These are phyloP conservation scores for Candida adriatica DNA, from an alignment of 805 yeast genomes.

Conservation along the genomic window DNA sequence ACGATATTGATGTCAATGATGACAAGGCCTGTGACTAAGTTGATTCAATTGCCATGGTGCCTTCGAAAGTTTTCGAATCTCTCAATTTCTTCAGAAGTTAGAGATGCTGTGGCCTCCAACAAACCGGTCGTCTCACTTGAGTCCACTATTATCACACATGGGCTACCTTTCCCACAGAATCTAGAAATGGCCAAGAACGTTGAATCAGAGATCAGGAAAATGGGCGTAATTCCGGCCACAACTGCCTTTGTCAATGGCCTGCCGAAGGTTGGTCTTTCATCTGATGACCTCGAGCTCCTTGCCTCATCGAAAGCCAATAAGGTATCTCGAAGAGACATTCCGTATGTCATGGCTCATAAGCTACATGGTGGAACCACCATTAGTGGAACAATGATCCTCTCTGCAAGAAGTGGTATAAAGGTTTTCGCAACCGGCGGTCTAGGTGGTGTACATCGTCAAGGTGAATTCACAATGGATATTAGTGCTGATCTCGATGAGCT, in stretches of 20 bases:
- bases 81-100: conserved; percentile 40
- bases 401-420: conserved; percentile 66
- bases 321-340: conserved; percentile 76
- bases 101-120: conserved; percentile 49
- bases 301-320: conserved; percentile 40
- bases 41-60: neutral
- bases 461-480: conserved; percentile 67
- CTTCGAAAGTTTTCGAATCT: conserved; percentile 10
- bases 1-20: no score
- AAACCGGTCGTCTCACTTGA: conserved; percentile 78
- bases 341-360: conserved; percentile 55
- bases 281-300: conserved; percentile 41
- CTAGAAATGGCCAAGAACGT: conserved; percentile 64
- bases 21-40: no score
- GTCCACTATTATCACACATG: conserved; percentile 85
- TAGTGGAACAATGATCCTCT: conserved; percentile 80
- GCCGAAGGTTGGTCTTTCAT: conserved; percentile 61
- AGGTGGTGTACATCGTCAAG: conserved; percentile 86
- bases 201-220: conserved; percentile 49
- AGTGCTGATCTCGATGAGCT: conserved; percentile 86
- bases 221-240: conserved; percentile 80
- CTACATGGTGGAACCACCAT: conserved; percentile 87
- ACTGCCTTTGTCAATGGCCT: conserved; percentile 68
- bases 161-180: conserved; percentile 77
- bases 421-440: conserved; percentile 92